phyloP scores from a whole-genome alignment of 2,329 filamentous ascomycete genomes.

The Cytospora schulzeri region DNA sequence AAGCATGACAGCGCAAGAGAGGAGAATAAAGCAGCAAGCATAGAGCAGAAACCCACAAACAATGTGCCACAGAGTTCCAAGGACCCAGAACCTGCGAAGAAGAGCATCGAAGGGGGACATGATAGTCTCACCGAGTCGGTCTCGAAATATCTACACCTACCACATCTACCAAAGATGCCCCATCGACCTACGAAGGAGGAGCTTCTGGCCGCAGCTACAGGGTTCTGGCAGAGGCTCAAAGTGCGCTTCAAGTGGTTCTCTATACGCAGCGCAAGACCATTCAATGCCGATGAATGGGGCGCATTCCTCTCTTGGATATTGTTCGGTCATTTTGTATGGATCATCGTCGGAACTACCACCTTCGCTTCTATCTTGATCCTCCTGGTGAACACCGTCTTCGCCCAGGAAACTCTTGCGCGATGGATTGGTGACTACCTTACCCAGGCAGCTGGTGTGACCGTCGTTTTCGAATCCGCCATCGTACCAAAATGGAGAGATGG shows the following conservation, averaged over 20 bases:
- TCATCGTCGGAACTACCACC: slow-evolving; percentile 94
- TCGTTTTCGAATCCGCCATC: slow-evolving; percentile 96
- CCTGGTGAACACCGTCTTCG: slow-evolving; percentile 92
- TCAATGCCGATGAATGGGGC: slow-evolving; percentile 94
- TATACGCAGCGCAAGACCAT: slow-evolving; percentile 89
- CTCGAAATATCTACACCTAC: slow-evolving; percentile 62
- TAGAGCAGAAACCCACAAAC: slow-evolving; percentile 15
- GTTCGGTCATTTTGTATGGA: slow-evolving; percentile 90
- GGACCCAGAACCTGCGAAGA: slow-evolving; percentile 41
- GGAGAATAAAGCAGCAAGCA: slow-evolving; percentile 28
- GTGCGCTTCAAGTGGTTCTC: slow-evolving; percentile 98
- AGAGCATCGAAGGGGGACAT: slow-evolving; percentile 11
- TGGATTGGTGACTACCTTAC: slow-evolving; percentile 97
- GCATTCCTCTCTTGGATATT: slow-evolving; percentile 96
- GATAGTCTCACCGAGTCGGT: slow-evolving; percentile 49
- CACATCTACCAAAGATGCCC: slow-evolving; percentile 67
- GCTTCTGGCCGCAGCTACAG: slow-evolving; percentile 84
- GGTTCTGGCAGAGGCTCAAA: slow-evolving; percentile 87
- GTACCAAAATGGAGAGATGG: slow-evolving; percentile 95
- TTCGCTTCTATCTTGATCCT: slow-evolving; percentile 93
- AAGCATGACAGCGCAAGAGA: slow-evolving; percentile 36
- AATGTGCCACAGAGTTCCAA: slow-evolving; percentile 29
- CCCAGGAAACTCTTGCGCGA: slow-evolving; percentile 90
- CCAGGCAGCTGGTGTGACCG: slow-evolving; percentile 86
- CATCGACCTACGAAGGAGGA: slow-evolving; percentile 94